Conservation (phyloP, 2,329 filamentous ascomycete genomes). For the Aspergillus brunneoviolaceus region DNA sequence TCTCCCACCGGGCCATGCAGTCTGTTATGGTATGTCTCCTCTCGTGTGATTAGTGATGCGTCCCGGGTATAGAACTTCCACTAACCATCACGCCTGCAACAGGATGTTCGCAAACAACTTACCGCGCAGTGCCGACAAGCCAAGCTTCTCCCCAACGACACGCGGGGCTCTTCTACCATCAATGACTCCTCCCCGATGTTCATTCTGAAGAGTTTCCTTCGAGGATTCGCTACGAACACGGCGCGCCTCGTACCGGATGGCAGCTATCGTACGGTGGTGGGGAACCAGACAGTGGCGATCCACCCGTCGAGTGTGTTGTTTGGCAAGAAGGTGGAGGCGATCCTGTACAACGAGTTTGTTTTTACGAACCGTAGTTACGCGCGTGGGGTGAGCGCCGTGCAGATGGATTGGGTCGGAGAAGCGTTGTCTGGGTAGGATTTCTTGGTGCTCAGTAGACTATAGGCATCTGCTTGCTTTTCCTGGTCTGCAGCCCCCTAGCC, state of each 20-base stretch:
- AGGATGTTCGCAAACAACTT: slow-evolving; percentile 64
- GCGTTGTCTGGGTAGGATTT: slow-evolving; percentile 35
- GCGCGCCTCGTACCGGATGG: slow-evolving; percentile 60
- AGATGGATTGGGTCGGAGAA: slow-evolving; percentile 62
- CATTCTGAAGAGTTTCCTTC: slow-evolving; percentile 59
- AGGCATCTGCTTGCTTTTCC: background rate
- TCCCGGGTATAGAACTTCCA: background rate
- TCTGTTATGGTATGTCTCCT: slow-evolving; percentile 54
- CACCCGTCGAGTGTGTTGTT: slow-evolving; percentile 62
- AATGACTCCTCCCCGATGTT: slow-evolving; percentile 42
- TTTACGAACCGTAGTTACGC: slow-evolving; percentile 66
- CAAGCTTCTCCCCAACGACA: slow-evolving; percentile 39
- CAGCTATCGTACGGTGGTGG: slow-evolving; percentile 60
- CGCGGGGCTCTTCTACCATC: slow-evolving; percentile 12
- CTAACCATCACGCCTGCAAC: slow-evolving; percentile 9
- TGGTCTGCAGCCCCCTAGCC: background rate
- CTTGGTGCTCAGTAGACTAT: background rate
- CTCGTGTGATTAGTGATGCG: background rate
- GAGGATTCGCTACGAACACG: slow-evolving; percentile 61
- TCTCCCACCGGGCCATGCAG: slow-evolving; percentile 65
- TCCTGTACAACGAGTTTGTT: slow-evolving; percentile 66
- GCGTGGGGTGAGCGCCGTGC: slow-evolving; percentile 60
- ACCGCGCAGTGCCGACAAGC: slow-evolving; percentile 54
- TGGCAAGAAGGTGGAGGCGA: slow-evolving; percentile 60
- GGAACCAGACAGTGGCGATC: slow-evolving; percentile 62